phyloP scores from a whole-genome alignment of 179 eudicot genomes.

The Carnegiea gigantea region DNA sequence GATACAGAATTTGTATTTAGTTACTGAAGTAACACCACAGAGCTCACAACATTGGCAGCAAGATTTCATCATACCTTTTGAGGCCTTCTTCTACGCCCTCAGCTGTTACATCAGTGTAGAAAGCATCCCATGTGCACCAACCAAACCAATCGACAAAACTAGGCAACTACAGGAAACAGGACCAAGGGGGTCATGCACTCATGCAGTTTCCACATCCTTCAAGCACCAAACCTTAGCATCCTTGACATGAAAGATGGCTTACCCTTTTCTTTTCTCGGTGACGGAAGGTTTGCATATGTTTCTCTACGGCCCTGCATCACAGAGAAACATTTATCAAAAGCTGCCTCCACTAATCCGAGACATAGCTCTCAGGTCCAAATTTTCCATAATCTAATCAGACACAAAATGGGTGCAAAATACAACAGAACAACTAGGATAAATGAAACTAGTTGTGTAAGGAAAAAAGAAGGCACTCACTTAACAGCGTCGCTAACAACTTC shows the following conservation, averaged over 20 bases:
- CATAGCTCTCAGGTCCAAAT: neutral
- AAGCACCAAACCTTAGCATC: neutral
- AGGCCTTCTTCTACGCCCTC: constrained; percentile 94
- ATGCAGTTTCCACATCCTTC: neutral
- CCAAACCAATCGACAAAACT: constrained; percentile 93
- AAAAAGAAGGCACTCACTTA: constrained; percentile 49
- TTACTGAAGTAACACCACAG: neutral
- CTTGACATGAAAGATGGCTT: constrained; percentile 8
- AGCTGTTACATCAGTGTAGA: constrained; percentile 95
- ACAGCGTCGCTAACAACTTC: constrained; percentile 83
- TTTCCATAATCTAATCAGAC: neutral
- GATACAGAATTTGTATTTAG: constrained; percentile 3
- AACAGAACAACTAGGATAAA: neutral
- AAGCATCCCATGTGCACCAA: constrained; percentile 99
- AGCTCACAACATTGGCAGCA: neutral
- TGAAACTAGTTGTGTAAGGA: neutral
- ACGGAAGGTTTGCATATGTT: constrained; percentile 81
- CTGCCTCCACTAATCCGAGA: neutral
- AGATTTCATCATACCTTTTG: constrained; percentile 43
- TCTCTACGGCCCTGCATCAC: constrained; percentile 64
- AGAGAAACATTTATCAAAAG: neutral
- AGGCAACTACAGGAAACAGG: constrained; percentile 56
- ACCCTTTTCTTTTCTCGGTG: constrained; percentile 92
- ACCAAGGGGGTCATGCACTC: neutral
- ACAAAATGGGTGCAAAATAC: neutral